These are phyloP conservation scores for Podospora bellae-mahoneyi DNA, from an alignment of 495 filamentous ascomycete species.

Conservation along the genomic window DNA sequence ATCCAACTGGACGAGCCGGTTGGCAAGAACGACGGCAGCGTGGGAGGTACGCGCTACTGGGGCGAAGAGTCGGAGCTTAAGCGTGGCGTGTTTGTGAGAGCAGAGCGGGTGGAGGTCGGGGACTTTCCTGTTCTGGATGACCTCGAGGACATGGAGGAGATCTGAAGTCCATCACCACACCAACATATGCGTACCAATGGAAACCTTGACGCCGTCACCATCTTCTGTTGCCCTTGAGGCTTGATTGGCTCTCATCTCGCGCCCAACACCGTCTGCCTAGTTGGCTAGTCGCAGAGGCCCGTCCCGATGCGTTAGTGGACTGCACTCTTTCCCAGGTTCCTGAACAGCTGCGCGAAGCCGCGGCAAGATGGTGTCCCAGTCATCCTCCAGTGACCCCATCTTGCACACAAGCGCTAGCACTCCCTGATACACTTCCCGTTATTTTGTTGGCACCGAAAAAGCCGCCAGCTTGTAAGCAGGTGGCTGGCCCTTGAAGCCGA, in stretches of 20 bases:
- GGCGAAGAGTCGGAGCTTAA: conserved; percentile 57
- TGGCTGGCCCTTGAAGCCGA: neutral
- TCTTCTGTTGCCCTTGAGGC: neutral
- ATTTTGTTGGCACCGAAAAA: neutral
- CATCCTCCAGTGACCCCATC: too few relatives aligned
- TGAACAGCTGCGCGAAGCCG: neutral
- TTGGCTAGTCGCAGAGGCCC: conserved; percentile 1
- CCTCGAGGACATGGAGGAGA: conserved; percentile 84
- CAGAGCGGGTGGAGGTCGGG: conserved; percentile 85
- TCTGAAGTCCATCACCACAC: conserved; percentile 45
- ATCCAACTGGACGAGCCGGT: conserved; percentile 80
- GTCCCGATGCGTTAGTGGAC: conserved; percentile 8
- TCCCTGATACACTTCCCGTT: neutral
- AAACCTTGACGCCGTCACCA: neutral
- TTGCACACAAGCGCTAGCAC: neutral
- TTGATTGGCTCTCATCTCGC: neutral
- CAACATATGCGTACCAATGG: neutral
- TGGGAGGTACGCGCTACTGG: conserved; percentile 77
- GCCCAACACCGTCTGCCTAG: neutral
- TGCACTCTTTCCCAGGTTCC: neutral
- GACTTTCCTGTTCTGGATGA: conserved; percentile 75
- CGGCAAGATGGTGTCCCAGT: neutral
- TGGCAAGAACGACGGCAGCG: conserved; percentile 86
- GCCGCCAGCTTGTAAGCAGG: neutral
- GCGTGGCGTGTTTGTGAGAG: conserved; percentile 80